Evolutionary conservation across 2,329 filamentous ascomycete species (phyloP).

Genomic region (Tolypocladium amazonense): DNA sequence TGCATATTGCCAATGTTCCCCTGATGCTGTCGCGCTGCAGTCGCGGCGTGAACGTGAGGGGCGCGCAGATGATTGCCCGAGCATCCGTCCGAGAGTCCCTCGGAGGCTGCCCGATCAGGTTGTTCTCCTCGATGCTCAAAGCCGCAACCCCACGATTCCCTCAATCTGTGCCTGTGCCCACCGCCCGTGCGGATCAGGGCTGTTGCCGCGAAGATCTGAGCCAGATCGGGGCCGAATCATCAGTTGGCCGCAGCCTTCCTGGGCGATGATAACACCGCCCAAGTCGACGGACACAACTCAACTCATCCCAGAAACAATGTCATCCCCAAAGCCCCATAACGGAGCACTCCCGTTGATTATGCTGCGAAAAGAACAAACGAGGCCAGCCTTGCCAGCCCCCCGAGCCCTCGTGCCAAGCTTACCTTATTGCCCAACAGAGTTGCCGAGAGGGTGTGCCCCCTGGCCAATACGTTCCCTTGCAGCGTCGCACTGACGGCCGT

Average conservation of each 20-base stretch:
- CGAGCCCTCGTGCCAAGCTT: background rate
- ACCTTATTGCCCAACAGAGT: background rate
- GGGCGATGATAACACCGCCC: background rate
- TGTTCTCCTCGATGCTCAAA: background rate
- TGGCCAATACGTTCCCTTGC: background rate
- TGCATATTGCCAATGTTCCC: background rate
- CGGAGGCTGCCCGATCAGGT: background rate
- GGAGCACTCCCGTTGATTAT: background rate
- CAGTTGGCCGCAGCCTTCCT: background rate
- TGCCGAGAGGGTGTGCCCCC: background rate
- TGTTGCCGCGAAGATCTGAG: no score
- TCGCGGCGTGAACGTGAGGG: background rate
- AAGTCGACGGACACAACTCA: background rate
- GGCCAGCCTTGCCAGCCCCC: background rate
- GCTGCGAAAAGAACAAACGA: background rate
- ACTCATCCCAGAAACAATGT: background rate
- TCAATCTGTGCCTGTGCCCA: background rate
- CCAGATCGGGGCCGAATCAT: no score
- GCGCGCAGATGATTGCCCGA: background rate
- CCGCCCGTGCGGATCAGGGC: background rate
- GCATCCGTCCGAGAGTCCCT: background rate
- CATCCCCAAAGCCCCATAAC: background rate
- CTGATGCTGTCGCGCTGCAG: background rate
- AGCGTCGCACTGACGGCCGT: background rate
- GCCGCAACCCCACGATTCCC: background rate